Conservation (phyloP, 2,329 filamentous ascomycete species). For the Fusarium pseudograminearum region DNA sequence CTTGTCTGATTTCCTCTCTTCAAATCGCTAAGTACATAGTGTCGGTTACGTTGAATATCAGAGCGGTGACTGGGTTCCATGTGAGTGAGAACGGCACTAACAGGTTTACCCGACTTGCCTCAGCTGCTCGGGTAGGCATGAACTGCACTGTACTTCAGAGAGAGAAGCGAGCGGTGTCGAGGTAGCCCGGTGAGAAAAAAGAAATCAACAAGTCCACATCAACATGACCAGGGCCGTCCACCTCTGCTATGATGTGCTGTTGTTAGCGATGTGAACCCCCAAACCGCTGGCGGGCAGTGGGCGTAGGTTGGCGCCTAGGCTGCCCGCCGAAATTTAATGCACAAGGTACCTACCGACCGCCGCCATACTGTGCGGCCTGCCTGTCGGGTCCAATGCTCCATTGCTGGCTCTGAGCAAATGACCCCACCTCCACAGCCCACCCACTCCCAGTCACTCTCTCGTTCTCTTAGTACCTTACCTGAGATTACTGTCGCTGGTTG, state of each 20-base stretch:
- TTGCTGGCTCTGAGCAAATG: constrained; percentile 14
- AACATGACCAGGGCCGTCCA: constrained; percentile 2
- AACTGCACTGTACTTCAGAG: neutral
- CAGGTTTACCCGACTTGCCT: constrained; percentile 1
- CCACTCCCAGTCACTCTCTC: constrained; percentile 28
- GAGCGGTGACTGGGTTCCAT: constrained; percentile 40
- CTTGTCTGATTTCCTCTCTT: neutral
- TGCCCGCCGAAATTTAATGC: constrained; percentile 25
- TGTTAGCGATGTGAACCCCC: constrained; percentile 6
- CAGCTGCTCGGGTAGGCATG: neutral
- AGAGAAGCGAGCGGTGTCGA: constrained; percentile 3
- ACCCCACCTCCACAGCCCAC: constrained; percentile 44
- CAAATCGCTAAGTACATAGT: constrained; percentile 4
- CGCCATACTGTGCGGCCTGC: constrained; percentile 34
- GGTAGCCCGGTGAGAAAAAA: neutral
- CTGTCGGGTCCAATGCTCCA: constrained; percentile 18
- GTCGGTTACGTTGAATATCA: constrained; percentile 31
- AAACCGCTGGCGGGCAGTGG: neutral
- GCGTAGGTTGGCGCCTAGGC: constrained; percentile 4
- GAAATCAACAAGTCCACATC: constrained; percentile 8
- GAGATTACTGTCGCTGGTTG: constrained; percentile 21
- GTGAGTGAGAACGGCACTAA: constrained; percentile 28
- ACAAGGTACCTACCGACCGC: neutral
- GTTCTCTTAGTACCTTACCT: constrained; percentile 21
- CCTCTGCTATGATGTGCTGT: neutral